A percentile compares a stretch with the other conserved stretches of the same genome.
phyloP scores from a whole-genome alignment of 192 early-diverging fungal species.

The Diversispora epigaea region DNA sequence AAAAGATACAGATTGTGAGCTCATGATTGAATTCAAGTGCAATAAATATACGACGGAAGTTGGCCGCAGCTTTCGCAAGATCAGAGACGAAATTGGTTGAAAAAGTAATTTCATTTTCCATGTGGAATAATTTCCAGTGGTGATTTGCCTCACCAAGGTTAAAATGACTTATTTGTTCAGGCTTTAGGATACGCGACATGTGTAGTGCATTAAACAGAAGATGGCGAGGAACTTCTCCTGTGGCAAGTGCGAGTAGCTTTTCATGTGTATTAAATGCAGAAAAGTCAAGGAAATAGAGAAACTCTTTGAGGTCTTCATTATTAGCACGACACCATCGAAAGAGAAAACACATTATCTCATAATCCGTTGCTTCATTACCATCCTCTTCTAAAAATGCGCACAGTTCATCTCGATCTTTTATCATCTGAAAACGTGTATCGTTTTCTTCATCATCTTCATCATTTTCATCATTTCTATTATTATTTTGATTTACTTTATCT shows the following conservation, averaged over 20 bases:
- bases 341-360: neutral
- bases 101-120: neutral
- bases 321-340: conserved; percentile 1
- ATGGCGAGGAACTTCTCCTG: neutral
- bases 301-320: neutral
- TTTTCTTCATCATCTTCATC: neutral
- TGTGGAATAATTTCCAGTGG: conserved; percentile 3
- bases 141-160: neutral
- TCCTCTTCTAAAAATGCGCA: neutral
- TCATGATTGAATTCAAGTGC: neutral
- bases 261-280: neutral
- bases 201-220: neutral
- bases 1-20: neutral
- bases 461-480: neutral
- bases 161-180: neutral
- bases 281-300: conserved; percentile 1
- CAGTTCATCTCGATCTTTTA: neutral
- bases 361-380: neutral
- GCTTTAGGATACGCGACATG: neutral
- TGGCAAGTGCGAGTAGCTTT: neutral
- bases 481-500: neutral
- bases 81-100: neutral
- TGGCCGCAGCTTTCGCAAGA: neutral
- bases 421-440: no score
- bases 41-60: neutral